Evolutionary conservation across 306 rosid species (phyloP), one percentile per base, ranked within the genome.

Genomic region (Cucurbita moschata): DNA sequence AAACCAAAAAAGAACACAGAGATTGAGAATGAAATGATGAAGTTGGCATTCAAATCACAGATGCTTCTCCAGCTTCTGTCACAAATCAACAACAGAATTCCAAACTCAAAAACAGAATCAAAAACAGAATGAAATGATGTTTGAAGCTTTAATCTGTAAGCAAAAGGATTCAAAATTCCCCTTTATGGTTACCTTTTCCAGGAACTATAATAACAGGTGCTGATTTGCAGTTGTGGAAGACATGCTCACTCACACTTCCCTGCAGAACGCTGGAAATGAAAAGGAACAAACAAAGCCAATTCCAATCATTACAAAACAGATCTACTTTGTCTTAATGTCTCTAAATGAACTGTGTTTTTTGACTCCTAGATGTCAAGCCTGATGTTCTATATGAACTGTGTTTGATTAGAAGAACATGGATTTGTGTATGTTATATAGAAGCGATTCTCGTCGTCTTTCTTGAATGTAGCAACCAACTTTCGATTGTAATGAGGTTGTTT

Each of bases 141-240:
- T 47, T 68, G 73, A 43, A 46, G 12, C 40, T 12, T 46, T 49
- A 67, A 13, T 30, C 8, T 52, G 9, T 16, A 52, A n/a, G 11
- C 30, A 53, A 35, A 54, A 18, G 10, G 10, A 4, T 52, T 8
- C 5, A 50, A 14, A 50, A 39, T 53, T 30, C 12, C 11, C 1
- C 44, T 7, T 15, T 43, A 7, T 14, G 30, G 26, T 7, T 8
- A 87, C 98, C 96, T 84, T 86, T 85, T 8, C 87, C 92, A 16
- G 98, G 98, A 81, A 93, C 98, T 75, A 90, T 84, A 19, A 93
- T 80, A 26, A 90, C 78, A 4, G 97, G 98, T 47, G 96, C 89
- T 77, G 89, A 85, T 82, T 93, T 90, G 77, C 96, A 86, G 77
- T 87, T 76, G 83, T 87, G 97, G 77, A 86, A 80, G 81, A 92